phyloP scores from a whole-genome alignment of 2,329 filamentous ascomycete species.

The Xylariaceae sp. region DNA sequence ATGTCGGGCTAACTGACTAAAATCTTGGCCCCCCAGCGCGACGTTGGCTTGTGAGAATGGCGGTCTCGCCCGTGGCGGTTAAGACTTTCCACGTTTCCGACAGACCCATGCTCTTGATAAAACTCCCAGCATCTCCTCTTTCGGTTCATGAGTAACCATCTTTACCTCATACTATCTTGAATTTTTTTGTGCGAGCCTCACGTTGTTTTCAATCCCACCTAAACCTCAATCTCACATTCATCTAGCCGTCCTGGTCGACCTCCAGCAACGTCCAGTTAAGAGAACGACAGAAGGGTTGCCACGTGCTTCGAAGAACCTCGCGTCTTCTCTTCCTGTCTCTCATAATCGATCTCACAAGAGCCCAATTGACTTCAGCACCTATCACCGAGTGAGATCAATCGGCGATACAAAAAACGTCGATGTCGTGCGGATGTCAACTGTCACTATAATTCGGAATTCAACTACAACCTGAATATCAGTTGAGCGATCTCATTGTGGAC shows the following conservation, averaged over 20 bases:
- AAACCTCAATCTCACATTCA: slow-evolving; percentile 22
- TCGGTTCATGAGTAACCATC: slow-evolving; percentile 33
- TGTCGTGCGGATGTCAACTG: slow-evolving; percentile 52
- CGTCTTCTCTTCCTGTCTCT: slow-evolving; percentile 16
- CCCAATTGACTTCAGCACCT: slow-evolving; percentile 10
- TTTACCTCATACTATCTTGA: slow-evolving; percentile 24
- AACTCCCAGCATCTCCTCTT: slow-evolving; percentile 36
- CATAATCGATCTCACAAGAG: slow-evolving; percentile 17
- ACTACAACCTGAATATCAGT: slow-evolving; percentile 48
- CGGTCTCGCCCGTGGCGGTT: slow-evolving; percentile 35
- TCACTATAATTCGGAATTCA: slow-evolving; percentile 47
- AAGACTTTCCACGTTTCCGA: slow-evolving; percentile 29
- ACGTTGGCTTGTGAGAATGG: slow-evolving; percentile 22
- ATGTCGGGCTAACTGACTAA: slow-evolving; percentile 17
- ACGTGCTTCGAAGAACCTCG: slow-evolving; percentile 17
- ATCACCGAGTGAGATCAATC: slow-evolving; percentile 16
- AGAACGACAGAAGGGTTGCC: slow-evolving; percentile 8
- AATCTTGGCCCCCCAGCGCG: slow-evolving; percentile 20
- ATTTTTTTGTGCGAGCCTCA: slow-evolving; percentile 26
- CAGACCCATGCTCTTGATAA: slow-evolving; percentile 40
- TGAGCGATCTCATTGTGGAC: slow-evolving; percentile 36
- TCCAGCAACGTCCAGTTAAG: slow-evolving; percentile 14
- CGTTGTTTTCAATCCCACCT: slow-evolving; percentile 36
- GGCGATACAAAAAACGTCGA: slow-evolving; percentile 25
- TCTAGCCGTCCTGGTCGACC: slow-evolving; percentile 16